Evolutionary conservation across 2,329 filamentous ascomycete genomes (phyloP), one percentile per base, ranked within the genome.

Genomic region (Scopulariopsis brevicaulis): DNA sequence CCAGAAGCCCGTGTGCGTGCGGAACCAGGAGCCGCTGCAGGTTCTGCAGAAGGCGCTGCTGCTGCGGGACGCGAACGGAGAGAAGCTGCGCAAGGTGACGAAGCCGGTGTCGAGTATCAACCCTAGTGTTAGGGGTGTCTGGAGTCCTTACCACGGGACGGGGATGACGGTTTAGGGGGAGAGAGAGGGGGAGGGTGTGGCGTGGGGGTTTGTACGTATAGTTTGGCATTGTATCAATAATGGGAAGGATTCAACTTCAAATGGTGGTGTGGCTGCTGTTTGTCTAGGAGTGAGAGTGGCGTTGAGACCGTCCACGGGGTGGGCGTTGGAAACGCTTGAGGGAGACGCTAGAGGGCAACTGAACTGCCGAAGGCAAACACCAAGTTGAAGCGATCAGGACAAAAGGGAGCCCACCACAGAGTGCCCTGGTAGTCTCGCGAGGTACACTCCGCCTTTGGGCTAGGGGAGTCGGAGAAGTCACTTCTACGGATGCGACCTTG

Each of bases 1-100:
- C 32, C 80, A 87, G 62, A 94, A 94, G 71, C 82, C 90, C 11
- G 83, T 97, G 56, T 96, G 92, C 71, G 91, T 97, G 59, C 83
- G 87, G 65, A 97, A 96, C 66, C 72, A 96, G 68, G 85, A 91
- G 64, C 83, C 85, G 34, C 82, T 86, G 60, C 86, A 96, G 70
- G 86, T 99, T 43, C 70, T 92, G 58, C 79, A 90, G 68, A 96
- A 96, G 78, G 85, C 81, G 0, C 80, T 88, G 69, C 71, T 90
- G 60, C 69, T 94, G 65, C 79, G 87, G 60, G 84, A 90, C 69
- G 83, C 86, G 24, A 91, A 80, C 64, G 89, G 89, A 60, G 86
- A 90, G 72, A 89, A 87, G 78, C 71, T 89, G 66, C 82, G 75
- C 74, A 77, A 71, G 65, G 76, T 79, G 60, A 83, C 76, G 69